Evolutionary conservation across 2,329 filamentous ascomycete species (phyloP).

Genomic region (Calonectria ilicicola): DNA sequence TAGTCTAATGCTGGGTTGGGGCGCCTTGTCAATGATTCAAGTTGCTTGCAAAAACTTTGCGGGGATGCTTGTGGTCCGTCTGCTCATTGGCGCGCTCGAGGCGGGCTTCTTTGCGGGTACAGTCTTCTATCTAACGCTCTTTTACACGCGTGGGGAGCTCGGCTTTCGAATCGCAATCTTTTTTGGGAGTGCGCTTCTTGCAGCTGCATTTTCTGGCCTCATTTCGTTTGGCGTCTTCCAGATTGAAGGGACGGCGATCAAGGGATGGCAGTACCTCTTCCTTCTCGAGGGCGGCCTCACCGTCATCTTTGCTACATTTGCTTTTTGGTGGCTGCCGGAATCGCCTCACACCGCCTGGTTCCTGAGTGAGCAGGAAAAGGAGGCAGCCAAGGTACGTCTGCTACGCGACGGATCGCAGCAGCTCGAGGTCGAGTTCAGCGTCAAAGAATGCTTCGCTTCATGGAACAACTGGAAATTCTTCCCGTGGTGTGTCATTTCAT

Average conservation of each 20-base stretch:
- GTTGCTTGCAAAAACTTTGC: conserved; percentile 59
- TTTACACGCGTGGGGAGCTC: conserved; percentile 73
- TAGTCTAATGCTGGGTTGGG: conserved; percentile 57
- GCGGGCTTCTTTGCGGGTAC: conserved; percentile 63
- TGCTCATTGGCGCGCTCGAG: conserved; percentile 56
- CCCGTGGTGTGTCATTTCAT: conserved; percentile 57
- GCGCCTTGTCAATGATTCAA: conserved; percentile 56
- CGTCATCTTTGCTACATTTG: conserved; percentile 29
- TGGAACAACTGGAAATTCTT: conserved; percentile 54
- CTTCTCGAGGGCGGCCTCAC: conserved; percentile 69
- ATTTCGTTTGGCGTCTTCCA: conserved; percentile 71
- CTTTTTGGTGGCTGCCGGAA: conserved; percentile 39
- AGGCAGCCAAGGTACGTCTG: conserved; percentile 51
- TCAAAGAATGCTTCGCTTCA: conserved; percentile 54
- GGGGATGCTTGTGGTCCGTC: conserved; percentile 57
- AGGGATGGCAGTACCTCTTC: conserved; percentile 74
- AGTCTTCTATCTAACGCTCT: conserved; percentile 57
- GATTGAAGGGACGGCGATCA: conserved; percentile 59
- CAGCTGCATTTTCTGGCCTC: conserved; percentile 74
- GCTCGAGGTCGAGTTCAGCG: conserved; percentile 50
- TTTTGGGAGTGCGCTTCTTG: conserved; percentile 71
- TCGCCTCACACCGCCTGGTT: conserved; percentile 56
- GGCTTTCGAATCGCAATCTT: conserved; percentile 69
- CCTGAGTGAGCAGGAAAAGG: conserved; percentile 56
- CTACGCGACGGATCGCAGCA: conserved; percentile 57